Base-by-base conservation (phyloP, 2,329 filamentous ascomycete species). In the Huntiella omanensis region DNA sequence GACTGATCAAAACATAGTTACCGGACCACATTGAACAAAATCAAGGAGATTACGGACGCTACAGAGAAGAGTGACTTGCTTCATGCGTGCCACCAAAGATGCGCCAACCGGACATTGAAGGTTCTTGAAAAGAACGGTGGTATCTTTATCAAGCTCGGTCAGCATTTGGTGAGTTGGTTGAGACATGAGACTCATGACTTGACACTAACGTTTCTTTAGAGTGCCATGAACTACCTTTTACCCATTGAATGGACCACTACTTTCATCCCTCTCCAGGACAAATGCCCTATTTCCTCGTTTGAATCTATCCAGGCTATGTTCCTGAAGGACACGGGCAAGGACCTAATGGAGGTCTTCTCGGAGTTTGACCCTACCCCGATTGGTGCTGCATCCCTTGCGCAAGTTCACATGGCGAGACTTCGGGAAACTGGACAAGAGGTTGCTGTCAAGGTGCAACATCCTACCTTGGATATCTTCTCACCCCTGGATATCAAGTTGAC, bases 91-190 rank as follows among this genome's bases (percentile, higher is more conserved):
- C 91, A 98, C 62, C 81, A 92, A 59, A 75, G 91, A 61, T 98
- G 91, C 64, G 91, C 91, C 28, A 73, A 85, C 55, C 76, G 91
- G 51, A 95, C 91, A 1, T 66, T 96, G 37, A 73, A 71, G 48
- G 87, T 92, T 1, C 65, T 96, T 53, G 91, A 98, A 68, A 85
- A 83, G 68, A 96, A 95, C 61, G 91, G 92, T 19, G 93, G 88
- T 22, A 94, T 98, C 52, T 98, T 96, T 56, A 96, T 98, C 60
- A 98, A 98, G 63, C 67, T 98, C 35, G 91, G 91, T 5, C 91
- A 98, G 57, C 91, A 98, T 63, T 62, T 98, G 62, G 77, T 79
- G 67, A 37, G 63, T 52, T 5, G 12, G 5, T 12, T 19, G 4
- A 12, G 16, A 4, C 7, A 7, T 28, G 13, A n/a, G 39, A 15